phyloP scores from a whole-genome alignment of 139 green algal genomes.

The Trebouxia sp. region DNA sequence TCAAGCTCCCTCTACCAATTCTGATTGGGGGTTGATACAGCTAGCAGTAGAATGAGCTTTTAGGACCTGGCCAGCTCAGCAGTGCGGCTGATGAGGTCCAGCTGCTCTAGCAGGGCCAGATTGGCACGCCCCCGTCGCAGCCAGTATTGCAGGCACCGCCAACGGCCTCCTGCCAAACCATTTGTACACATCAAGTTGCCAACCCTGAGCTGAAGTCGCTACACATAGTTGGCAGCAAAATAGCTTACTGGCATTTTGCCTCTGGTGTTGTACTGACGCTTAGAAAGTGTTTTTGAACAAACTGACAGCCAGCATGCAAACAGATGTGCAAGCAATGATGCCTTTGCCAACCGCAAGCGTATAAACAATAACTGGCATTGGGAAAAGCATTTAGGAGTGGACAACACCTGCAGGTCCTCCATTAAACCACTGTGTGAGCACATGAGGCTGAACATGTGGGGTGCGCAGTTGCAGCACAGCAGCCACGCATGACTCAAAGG shows the following conservation, averaged over 20 bases:
- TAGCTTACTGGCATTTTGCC: too few relatives aligned
- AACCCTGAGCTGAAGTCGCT: too few relatives aligned
- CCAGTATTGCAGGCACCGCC: conserved; percentile 48
- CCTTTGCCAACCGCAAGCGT: too few relatives aligned
- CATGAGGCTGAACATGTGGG: conserved; percentile 61
- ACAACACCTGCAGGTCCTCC: conserved; percentile 38
- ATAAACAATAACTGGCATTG: too few relatives aligned
- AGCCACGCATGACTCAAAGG: conserved; percentile 68
- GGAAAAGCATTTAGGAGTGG: too few relatives aligned
- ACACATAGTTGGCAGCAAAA: too few relatives aligned
- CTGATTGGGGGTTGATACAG: not conserved
- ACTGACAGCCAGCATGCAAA: too few relatives aligned
- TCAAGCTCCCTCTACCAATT: not conserved
- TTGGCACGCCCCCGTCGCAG: conserved; percentile 59
- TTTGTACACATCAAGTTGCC: too few relatives aligned
- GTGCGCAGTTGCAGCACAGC: conserved; percentile 82
- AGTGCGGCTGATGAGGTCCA: conserved; percentile 89
- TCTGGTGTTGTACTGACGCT: too few relatives aligned
- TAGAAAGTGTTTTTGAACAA: too few relatives aligned
- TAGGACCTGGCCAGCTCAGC: conserved; percentile 85
- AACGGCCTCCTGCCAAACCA: conserved; percentile 48
- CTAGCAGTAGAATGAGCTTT: too few relatives aligned
- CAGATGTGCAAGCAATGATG: too few relatives aligned
- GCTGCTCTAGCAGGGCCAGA: conserved; percentile 79
- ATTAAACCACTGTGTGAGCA: conserved; percentile 83